Base-by-base conservation (phyloP, 345 rosid genomes). In the Boechera retrofracta region DNA sequence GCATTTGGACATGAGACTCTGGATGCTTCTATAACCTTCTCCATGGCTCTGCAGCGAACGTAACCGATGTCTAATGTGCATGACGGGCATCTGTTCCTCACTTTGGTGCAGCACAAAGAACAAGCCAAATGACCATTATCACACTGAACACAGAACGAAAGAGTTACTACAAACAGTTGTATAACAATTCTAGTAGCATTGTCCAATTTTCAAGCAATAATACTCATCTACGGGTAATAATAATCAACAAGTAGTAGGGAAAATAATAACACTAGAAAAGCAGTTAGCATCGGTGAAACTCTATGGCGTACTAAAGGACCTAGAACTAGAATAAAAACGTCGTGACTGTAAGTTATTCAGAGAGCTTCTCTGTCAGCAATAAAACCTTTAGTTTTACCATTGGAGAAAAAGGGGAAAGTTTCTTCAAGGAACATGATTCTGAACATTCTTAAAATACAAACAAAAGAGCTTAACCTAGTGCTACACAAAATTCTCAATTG, bases 101-200 rank as follows among this genome's bases (percentile, higher is more conserved):
- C 64, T 75, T 85, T 80, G 28, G 4, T 12, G 81, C 92, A 84
- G 82, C 94, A 89, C 33, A 56, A 24, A 54, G 84, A 51, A 78
- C 92, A 89, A 32, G 89, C 87, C 38, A 84, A 44, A 63, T 89
- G 95, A 26, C 95, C 92, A 78, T 89, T 89, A 21, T 85, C 87
- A 79, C 93, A 90, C 93, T 90, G 26, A 49, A 53, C 31, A 78
- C 54, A 28, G 0, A 72, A 48, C 31, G 56, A 70, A 16, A 72
- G 0, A 47, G 38, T 26, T 64, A 64, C 26, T 5, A 51, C 39
- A 18, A 18, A 35, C 28, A 45, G 11, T 2, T 12, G n/a, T 28
- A 54, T 56, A 21, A 56, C 11, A 56, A 10, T 70, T 16, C 18
- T 31, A 56, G 24, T 28, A 31, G 4, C 38, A 41, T 4, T 11